Conservation (phyloP, 805 yeast genomes). For the Metschnikowia chrysomelidarum region DNA sequence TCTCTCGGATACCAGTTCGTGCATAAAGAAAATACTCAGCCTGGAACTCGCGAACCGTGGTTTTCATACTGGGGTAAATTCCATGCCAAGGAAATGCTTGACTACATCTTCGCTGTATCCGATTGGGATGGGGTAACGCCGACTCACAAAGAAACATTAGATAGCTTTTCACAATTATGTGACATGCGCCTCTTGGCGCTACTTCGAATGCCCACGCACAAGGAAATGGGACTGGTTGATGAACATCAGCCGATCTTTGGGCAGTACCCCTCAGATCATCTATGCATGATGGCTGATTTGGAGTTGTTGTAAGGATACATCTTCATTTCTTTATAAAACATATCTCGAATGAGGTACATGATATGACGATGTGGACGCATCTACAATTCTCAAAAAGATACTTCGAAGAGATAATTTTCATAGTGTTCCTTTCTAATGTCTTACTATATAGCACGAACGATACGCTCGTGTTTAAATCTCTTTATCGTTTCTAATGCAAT, state of each 20-base stretch:
- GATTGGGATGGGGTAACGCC: conserved; percentile 6
- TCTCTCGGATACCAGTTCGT: conserved; percentile 4
- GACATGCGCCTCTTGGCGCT: conserved; percentile 4
- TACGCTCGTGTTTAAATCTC: too few species aligned
- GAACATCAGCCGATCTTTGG: conserved; percentile 1
- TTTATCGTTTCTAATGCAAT: too few species aligned
- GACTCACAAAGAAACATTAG: neutral
- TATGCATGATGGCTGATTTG: conserved; percentile 8
- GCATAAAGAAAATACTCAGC: conserved; percentile 2
- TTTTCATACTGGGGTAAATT: conserved; percentile 6
- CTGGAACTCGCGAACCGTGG: conserved; percentile 5
- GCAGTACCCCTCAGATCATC: conserved; percentile 6
- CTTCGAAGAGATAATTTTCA: too few species aligned
- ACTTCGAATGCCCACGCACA: conserved; percentile 3
- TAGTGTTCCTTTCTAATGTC: too few species aligned
- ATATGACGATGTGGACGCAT: too few species aligned
- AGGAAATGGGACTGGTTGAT: conserved; percentile 1
- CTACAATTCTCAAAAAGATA: too few species aligned
- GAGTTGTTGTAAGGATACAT: conserved; percentile 4
- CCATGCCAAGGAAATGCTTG: conserved; percentile 2
- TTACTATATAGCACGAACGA: too few species aligned
- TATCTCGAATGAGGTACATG: too few species aligned
- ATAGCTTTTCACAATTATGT: neutral
- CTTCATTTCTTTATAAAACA: too few species aligned
- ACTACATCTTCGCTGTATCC: conserved; percentile 6